Base-by-base conservation (phyloP, 352 stramenopile species). In the Thalassiosira mediterranea region DNA sequence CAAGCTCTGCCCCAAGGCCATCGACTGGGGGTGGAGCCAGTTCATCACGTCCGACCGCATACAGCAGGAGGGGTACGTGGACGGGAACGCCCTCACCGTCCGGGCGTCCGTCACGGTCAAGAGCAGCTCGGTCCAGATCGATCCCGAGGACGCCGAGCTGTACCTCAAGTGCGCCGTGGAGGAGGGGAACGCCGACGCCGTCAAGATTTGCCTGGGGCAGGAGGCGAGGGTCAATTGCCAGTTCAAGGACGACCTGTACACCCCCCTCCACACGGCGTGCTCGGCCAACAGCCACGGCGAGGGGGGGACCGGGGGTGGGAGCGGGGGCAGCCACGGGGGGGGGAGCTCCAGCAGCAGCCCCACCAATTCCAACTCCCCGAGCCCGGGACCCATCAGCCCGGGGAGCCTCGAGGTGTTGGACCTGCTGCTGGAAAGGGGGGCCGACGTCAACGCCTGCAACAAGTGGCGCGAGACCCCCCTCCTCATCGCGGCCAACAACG, bases 241-340 rank as follows among this genome's bases (percentile, higher is more conserved):
- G 66, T 93, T 93, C 67, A 93, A 93, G 59, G 87, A 93, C 83
- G 87, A 93, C 61, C 78, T 91, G 58, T 93, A 93, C 66, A 93
- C 87, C 11, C 87, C 87, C 3, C 54, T 93, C 1, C 87, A 93
- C 65, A 93, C 85, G 13, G 85, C 85, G 32, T 93, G 87, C 70
- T 90, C 83, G 21, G 81, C 81, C 19, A 84, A 70, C 32, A 54
- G 42, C 13, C 60, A 64, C 31, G 59, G 63, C 10, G 58, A 65
- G 17, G 47, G 47, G 29, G 47, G 47, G 19, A 42, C 17, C 11
- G 38, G 46, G 40, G 29, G 26, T 29, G n/a, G 17, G 7, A 25
- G 17, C 5, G 32, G 28, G 11, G 21, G 46, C 19, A 25, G 19
- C 1, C 25, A 34, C 38, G 38, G 38, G 10, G 31, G 42, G 44